phyloP scores from a whole-genome alignment of 2,329 filamentous ascomycete species.

The Aspergillus sclerotialis region DNA sequence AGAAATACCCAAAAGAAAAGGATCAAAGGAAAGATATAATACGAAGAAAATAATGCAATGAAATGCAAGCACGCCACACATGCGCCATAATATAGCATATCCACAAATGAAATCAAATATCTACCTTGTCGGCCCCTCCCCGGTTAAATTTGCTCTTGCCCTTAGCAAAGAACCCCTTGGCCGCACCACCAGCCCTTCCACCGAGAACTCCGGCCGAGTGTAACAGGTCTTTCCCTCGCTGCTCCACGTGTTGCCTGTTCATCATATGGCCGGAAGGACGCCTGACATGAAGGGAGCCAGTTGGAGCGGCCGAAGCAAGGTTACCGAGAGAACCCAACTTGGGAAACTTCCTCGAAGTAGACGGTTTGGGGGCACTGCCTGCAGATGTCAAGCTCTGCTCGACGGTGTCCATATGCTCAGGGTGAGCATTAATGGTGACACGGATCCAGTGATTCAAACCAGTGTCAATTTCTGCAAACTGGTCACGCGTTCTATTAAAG shows the following conservation, averaged over 20 bases:
- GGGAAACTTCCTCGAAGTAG: conserved; percentile 33
- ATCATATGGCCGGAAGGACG: conserved; percentile 34
- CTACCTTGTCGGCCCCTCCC: conserved; percentile 72
- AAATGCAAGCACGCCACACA: no score
- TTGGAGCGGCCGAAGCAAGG: conserved; percentile 22
- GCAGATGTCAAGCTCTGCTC: conserved; percentile 27
- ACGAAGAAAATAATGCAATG: conserved; percentile 12
- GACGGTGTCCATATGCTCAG: conserved; percentile 46
- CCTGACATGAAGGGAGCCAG: conserved; percentile 25
- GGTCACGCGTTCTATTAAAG: conserved; percentile 64
- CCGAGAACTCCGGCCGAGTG: conserved; percentile 69
- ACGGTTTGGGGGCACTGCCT: conserved; percentile 20
- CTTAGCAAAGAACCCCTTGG: conserved; percentile 86
- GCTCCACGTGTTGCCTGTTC: conserved; percentile 60
- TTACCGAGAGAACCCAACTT: conserved; percentile 31
- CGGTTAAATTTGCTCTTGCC: conserved; percentile 75
- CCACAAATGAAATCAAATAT: conserved; percentile 52
- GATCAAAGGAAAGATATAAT: conserved; percentile 10
- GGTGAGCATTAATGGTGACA: conserved; percentile 42
- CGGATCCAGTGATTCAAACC: conserved; percentile 61
- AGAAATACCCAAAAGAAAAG: conserved; percentile 6
- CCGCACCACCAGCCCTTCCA: conserved; percentile 67
- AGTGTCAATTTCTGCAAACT: conserved; percentile 66
- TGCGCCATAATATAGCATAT: conserved; percentile 19
- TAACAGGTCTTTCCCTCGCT: conserved; percentile 82